phyloP scores from a whole-genome alignment of 2,329 filamentous ascomycete species.

The Helotiales sp. region DNA sequence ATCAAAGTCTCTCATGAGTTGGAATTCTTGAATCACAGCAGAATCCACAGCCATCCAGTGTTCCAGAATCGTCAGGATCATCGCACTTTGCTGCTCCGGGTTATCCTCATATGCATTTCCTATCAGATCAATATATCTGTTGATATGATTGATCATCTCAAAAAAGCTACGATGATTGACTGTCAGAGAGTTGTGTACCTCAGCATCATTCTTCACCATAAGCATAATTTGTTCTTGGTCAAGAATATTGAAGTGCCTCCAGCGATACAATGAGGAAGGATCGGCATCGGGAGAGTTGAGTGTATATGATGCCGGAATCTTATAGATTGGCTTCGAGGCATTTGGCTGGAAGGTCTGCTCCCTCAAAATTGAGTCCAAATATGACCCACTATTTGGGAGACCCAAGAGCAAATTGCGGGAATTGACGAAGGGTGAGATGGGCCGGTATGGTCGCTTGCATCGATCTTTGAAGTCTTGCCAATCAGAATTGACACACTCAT shows the following conservation, averaged over 20 bases:
- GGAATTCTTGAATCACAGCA: constrained; percentile 41
- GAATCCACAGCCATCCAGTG: constrained; percentile 59
- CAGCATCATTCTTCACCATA: too few relatives aligned
- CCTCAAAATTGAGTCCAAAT: constrained; percentile 34
- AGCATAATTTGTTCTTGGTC: too few relatives aligned
- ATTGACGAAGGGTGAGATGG: constrained; percentile 44
- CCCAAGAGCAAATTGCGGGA: constrained; percentile 36
- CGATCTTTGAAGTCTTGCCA: constrained; percentile 48
- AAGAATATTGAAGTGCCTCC: too few relatives aligned
- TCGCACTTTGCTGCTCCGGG: constrained; percentile 49
- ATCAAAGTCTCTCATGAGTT: constrained; percentile 50
- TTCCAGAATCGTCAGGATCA: constrained; percentile 55
- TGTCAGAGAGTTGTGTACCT: too few relatives aligned
- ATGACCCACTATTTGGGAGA: constrained; percentile 42
- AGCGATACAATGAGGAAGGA: too few relatives aligned
- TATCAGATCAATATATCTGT: constrained; percentile 37
- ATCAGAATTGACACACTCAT: constrained; percentile 35
- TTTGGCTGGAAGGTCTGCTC: too few relatives aligned
- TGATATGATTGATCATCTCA: too few relatives aligned
- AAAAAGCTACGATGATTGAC: too few relatives aligned
- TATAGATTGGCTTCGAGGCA: too few relatives aligned
- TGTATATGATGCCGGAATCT: too few relatives aligned
- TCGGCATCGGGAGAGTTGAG: too few relatives aligned
- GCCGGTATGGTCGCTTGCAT: constrained; percentile 34
- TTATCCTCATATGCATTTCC: constrained; percentile 42